Percentiles rank a stretch among this genome's conserved stretches.
These are phyloP conservation scores for Tetrahymena elliotti DNA, from an alignment of 73 alveolate genomes.

Conservation along the genomic window DNA sequence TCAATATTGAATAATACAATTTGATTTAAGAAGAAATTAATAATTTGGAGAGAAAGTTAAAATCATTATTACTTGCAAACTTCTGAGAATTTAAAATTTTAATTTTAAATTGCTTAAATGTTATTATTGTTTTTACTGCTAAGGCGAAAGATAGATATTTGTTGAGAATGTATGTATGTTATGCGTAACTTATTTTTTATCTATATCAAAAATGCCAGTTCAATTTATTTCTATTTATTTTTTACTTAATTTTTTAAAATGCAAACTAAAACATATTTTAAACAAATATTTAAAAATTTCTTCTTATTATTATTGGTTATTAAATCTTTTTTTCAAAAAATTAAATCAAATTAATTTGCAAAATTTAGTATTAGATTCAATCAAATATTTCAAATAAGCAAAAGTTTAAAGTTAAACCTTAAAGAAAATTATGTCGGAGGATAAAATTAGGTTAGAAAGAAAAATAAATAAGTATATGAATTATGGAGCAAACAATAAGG, in stretches of 20 bases:
- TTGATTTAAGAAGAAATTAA: not conserved
- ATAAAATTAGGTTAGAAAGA: conserved; percentile 2
- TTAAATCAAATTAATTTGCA: not conserved
- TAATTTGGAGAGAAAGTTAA: not conserved
- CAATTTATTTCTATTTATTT: not conserved
- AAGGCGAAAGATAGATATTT: no score
- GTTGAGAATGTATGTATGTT: not conserved
- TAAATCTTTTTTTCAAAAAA: not conserved
- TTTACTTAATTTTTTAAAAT: no score
- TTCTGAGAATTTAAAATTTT: not conserved
- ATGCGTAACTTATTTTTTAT: not conserved
- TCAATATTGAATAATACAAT: not conserved
- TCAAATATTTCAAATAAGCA: not conserved
- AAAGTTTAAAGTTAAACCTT: not conserved
- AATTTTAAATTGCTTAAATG: not conserved
- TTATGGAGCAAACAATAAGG: not conserved
- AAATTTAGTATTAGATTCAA: not conserved
- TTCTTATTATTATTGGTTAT: not conserved
- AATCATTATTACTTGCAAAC: not conserved
- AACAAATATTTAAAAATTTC: not conserved
- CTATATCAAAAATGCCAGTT: not conserved
- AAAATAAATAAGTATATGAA: conserved; percentile 17
- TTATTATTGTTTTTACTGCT: no score
- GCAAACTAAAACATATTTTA: not conserved
- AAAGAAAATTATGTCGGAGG: not conserved